These are phyloP conservation scores for Aaosphaeria pasadenensis DNA, from an alignment of 2,329 filamentous ascomycete species.

Conservation along the genomic window DNA sequence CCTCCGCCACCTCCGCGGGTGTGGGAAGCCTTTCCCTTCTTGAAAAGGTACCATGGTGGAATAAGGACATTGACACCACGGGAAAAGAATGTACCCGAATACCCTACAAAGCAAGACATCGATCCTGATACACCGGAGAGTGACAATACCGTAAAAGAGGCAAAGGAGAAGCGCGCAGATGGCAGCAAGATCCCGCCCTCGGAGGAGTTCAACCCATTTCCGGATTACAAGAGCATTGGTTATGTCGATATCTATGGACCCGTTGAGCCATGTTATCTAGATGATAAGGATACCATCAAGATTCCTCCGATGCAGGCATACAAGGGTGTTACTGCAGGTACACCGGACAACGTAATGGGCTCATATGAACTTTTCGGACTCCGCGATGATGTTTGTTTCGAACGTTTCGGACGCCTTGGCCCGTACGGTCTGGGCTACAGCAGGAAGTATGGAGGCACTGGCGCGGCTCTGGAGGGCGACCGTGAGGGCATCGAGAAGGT, in stretches of 20 bases:
- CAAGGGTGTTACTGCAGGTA: slow-evolving; percentile 75
- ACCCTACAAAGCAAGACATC: slow-evolving; percentile 63
- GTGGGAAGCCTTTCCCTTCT: slow-evolving; percentile 86
- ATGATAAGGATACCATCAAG: slow-evolving; percentile 61
- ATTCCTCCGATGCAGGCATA: slow-evolving; percentile 72
- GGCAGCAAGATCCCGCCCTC: slow-evolving; percentile 24
- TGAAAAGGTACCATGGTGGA: slow-evolving; percentile 88
- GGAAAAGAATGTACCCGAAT: slow-evolving; percentile 69
- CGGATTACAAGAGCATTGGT: slow-evolving; percentile 56
- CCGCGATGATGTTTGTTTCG: slow-evolving; percentile 85
- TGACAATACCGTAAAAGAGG: slow-evolving; percentile 29
- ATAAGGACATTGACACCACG: slow-evolving; percentile 67
- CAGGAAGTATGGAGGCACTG: slow-evolving; percentile 71
- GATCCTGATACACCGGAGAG: slow-evolving; percentile 26
- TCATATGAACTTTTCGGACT: slow-evolving; percentile 79
- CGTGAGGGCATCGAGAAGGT: slow-evolving; percentile 75
- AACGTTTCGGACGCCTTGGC: slow-evolving; percentile 81
- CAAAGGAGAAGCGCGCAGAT: slow-evolving; percentile 9
- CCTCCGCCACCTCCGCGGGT: slow-evolving; percentile 62
- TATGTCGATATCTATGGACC: slow-evolving; percentile 58
- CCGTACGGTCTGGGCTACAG: slow-evolving; percentile 91
- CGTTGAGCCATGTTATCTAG: slow-evolving; percentile 75
- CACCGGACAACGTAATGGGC: slow-evolving; percentile 82
- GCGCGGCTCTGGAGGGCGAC: slow-evolving; percentile 82
- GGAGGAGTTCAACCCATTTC: slow-evolving; percentile 64